These are phyloP conservation scores for Flaveria trinervia DNA, from an alignment of 129 eudicot species.

Conservation along the genomic window DNA sequence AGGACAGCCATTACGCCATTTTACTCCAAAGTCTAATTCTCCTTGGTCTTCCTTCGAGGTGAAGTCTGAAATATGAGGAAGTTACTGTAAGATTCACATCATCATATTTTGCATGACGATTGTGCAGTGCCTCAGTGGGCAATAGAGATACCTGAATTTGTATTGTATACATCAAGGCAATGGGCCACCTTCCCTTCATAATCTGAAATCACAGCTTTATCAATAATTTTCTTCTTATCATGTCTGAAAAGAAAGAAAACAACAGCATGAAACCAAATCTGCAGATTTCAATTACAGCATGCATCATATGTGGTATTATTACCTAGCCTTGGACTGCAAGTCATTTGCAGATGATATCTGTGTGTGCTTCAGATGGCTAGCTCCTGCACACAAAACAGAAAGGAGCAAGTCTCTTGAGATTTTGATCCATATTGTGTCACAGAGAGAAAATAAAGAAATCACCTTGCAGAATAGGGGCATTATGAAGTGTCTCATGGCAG, in stretches of 20 bases:
- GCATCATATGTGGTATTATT: slow-evolving; percentile 3
- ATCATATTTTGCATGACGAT: background rate
- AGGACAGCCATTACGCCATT: slow-evolving; percentile 61
- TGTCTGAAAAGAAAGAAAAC: slow-evolving; percentile 44
- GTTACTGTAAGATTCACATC: background rate
- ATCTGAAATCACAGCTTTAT: slow-evolving; percentile 34
- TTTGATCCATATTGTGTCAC: slow-evolving; percentile 8
- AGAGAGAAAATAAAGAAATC: slow-evolving; percentile 13
- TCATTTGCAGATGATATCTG: slow-evolving; percentile 33
- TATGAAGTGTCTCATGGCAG: slow-evolving; percentile 10
- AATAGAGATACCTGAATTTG: background rate
- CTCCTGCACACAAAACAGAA: slow-evolving; percentile 35
- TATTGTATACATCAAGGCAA: slow-evolving; percentile 22
- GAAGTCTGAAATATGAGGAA: slow-evolving; percentile 38
- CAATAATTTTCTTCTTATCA: slow-evolving; percentile 32
- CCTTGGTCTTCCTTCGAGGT: slow-evolving; percentile 38
- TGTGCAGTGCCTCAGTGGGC: background rate
- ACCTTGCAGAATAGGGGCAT: slow-evolving; percentile 43
- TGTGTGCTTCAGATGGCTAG: slow-evolving; percentile 31
- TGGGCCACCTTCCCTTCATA: slow-evolving; percentile 25
- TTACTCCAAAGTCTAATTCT: slow-evolving; percentile 40
- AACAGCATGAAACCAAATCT: slow-evolving; percentile 27
- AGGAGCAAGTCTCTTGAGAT: slow-evolving; percentile 18
- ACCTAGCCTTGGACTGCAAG: slow-evolving; percentile 41
- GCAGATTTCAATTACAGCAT: slow-evolving; percentile 11